phyloP scores from a whole-genome alignment of 2,329 filamentous ascomycete species.

The Cucurbitaria berberidis region DNA sequence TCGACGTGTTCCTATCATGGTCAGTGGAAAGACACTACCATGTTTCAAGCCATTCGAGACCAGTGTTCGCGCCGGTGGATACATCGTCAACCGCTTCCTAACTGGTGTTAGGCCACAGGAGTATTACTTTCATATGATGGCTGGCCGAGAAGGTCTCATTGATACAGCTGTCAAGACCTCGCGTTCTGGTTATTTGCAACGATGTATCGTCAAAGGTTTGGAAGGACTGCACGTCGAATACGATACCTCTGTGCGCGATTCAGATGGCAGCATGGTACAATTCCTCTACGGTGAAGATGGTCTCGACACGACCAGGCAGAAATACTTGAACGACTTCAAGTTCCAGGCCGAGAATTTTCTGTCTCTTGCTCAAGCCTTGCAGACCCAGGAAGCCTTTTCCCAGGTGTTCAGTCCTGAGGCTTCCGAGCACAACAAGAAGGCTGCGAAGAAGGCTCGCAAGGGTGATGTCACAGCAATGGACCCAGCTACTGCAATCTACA shows the following conservation, averaged over 20 bases:
- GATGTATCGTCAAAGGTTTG: constrained; percentile 98
- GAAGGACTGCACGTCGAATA: constrained; percentile 92
- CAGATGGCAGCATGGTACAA: constrained; percentile 90
- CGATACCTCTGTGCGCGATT: constrained; percentile 90
- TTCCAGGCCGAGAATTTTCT: constrained; percentile 87
- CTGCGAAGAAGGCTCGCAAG: constrained; percentile 81
- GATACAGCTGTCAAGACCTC: constrained; percentile 99
- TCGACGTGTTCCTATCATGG: constrained; percentile 93
- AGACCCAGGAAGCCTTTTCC: constrained; percentile 63
- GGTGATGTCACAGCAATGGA: constrained; percentile 72
- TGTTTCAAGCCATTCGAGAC: constrained; percentile 95
- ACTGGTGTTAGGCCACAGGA: constrained; percentile 97
- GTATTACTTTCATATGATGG: constrained; percentile 99
- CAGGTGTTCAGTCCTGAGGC: constrained; percentile 71
- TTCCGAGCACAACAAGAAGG: constrained; percentile 64
- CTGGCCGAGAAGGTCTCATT: constrained; percentile 95
- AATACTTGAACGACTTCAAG: constrained; percentile 86
- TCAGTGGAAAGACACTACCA: constrained; percentile 93
- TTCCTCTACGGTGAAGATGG: constrained; percentile 98
- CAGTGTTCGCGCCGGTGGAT: constrained; percentile 86
- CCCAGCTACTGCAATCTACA: constrained; percentile 74
- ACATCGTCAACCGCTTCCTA: constrained; percentile 94
- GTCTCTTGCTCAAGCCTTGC: constrained; percentile 78
- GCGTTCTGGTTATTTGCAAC: constrained; percentile 92
- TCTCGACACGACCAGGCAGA: constrained; percentile 91